Evolutionary conservation across 2,329 filamentous ascomycete genomes (phyloP).

Genomic region (Tolypocladium tropicale): DNA sequence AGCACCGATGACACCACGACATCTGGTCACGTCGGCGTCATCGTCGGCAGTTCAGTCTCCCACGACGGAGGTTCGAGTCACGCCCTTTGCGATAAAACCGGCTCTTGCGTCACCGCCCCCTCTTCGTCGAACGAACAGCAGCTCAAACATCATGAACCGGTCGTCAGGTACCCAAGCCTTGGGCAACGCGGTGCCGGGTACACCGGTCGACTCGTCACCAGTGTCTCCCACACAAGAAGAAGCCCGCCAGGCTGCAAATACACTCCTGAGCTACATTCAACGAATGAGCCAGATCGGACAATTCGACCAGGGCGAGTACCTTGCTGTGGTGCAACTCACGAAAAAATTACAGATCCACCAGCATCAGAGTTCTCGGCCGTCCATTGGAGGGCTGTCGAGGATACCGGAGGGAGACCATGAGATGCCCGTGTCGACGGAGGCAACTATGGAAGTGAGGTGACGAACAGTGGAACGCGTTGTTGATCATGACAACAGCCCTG

Average conservation of each 20-base stretch:
- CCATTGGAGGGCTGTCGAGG: conserved; percentile 39
- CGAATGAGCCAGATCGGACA: conserved; percentile 55
- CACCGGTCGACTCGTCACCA: conserved; percentile 42
- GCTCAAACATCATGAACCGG: conserved; percentile 21
- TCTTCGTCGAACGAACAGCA: conserved; percentile 23
- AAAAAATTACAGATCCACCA: conserved; percentile 72
- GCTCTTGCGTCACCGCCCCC: conserved; percentile 27
- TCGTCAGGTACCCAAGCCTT: conserved; percentile 11
- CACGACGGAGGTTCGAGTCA: conserved; percentile 31
- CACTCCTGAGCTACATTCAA: conserved; percentile 73
- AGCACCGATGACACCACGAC: conserved; percentile 40
- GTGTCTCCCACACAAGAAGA: conserved; percentile 74
- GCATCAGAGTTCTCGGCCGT: conserved; percentile 19
- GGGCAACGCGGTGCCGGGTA: conserved; percentile 10
- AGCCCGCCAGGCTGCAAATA: conserved; percentile 69
- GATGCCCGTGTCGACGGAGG: conserved; percentile 21
- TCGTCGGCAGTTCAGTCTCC: conserved; percentile 44
- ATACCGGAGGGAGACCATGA: conserved; percentile 49
- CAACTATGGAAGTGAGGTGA: conserved; percentile 20
- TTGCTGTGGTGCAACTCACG: conserved; percentile 70
- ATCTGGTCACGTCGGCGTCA: conserved; percentile 34
- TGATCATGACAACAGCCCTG: neutral
- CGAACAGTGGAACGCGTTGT: neutral
- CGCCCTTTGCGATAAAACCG: conserved; percentile 33
- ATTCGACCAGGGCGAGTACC: conserved; percentile 67